These are phyloP conservation scores for Rhytidiadelphus loreus DNA, from an alignment of 225 moss, liverwort and hornwort species.

Conservation along the genomic window DNA sequence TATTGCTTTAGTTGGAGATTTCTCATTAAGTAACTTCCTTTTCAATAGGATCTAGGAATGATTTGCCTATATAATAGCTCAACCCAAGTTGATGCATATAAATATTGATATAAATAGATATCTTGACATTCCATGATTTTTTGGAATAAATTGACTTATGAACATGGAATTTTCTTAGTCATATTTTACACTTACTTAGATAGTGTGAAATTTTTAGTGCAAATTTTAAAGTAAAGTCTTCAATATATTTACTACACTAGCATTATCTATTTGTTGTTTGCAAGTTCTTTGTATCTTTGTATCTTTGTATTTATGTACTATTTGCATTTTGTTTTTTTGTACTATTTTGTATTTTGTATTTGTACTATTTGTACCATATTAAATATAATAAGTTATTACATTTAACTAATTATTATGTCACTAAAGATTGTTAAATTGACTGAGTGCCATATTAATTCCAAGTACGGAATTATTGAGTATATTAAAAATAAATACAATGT, in stretches of 20 bases:
- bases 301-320: too few relatives aligned
- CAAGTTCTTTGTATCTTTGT: too few relatives aligned
- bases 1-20: accelerated
- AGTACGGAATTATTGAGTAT: not conserved
- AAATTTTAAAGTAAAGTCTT: too few relatives aligned
- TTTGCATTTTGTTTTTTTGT: too few relatives aligned
- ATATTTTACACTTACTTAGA: not conserved
- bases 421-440: too few relatives aligned
- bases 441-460: not conserved
- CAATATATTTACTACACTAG: too few relatives aligned
- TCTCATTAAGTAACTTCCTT: not conserved
- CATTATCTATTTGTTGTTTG: too few relatives aligned
- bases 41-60: not conserved
- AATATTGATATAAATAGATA: not conserved
- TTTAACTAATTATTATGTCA: too few relatives aligned
- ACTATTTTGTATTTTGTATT: too few relatives aligned
- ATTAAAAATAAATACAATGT: not conserved
- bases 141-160: not conserved
- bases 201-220: not conserved
- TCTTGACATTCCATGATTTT: not conserved
- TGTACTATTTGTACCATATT: too few relatives aligned
- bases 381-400: too few relatives aligned
- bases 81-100: not conserved
- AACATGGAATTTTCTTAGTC: not conserved
- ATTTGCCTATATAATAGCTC: not conserved